phyloP scores from a whole-genome alignment of 441 rosid genomes.

The Pelargonium australe region DNA sequence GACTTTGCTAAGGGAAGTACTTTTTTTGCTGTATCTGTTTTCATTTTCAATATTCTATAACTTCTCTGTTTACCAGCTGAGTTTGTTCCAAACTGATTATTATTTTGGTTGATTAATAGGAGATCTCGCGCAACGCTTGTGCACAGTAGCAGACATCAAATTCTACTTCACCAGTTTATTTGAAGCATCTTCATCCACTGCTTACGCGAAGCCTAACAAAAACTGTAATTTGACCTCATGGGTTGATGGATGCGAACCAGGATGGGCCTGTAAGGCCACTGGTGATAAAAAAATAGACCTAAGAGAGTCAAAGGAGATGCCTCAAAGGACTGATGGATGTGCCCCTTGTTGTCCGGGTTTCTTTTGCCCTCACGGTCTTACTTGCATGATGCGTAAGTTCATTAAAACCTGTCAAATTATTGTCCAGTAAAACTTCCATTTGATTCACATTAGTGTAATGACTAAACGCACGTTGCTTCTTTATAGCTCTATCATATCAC shows the following conservation, averaged over 20 bases:
- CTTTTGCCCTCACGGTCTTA: slow-evolving; percentile 92
- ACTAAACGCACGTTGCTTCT: background rate
- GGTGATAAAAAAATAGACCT: slow-evolving; percentile 41
- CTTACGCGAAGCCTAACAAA: slow-evolving; percentile 64
- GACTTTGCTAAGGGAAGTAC: too few species aligned
- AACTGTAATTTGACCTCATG: slow-evolving; percentile 84
- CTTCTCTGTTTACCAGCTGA: background rate
- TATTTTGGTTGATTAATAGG: slow-evolving; percentile 34
- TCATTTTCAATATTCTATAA: background rate
- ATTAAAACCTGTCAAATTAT: slow-evolving; percentile 1
- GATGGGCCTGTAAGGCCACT: slow-evolving; percentile 76
- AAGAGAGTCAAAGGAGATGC: slow-evolving; percentile 46
- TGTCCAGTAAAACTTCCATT: background rate
- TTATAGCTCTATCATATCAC: slow-evolving; percentile 6
- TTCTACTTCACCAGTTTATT: slow-evolving; percentile 52
- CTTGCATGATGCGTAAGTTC: slow-evolving; percentile 96
- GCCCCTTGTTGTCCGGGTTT: slow-evolving; percentile 80
- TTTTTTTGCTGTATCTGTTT: background rate
- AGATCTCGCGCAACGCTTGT: slow-evolving; percentile 55
- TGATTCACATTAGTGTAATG: background rate
- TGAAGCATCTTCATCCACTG: background rate
- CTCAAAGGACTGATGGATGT: slow-evolving; percentile 47
- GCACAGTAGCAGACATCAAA: slow-evolving; percentile 87
- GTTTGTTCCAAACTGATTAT: background rate
- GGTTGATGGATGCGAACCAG: slow-evolving; percentile 90